Conservation (phyloP, 1,284 basidiomycete genomes). For the Puccinia horiana region DNA sequence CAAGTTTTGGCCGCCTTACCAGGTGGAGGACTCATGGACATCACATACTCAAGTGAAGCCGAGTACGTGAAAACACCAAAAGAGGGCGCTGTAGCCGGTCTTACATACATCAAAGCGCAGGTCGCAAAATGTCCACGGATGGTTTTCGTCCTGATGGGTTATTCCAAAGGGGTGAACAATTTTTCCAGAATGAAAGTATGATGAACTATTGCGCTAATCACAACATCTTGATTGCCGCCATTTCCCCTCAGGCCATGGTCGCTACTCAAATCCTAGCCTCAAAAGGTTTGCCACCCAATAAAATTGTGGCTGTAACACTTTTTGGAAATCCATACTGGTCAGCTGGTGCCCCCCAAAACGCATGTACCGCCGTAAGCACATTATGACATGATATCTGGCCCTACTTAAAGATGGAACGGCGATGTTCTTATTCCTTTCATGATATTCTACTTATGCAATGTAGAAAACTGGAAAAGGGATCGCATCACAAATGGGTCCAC, state of each 20-base stretch:
- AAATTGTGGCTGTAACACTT: constrained; percentile 21
- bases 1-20: constrained; percentile 19
- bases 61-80: constrained; percentile 30
- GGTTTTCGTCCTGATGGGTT: constrained; percentile 40
- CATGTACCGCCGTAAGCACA: constrained; percentile 30
- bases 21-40: constrained; percentile 1
- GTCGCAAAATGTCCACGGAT: constrained; percentile 7
- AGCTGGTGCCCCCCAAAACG: constrained; percentile 22
- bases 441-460: background rate
- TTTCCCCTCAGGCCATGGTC: constrained; percentile 34
- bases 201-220: background rate
- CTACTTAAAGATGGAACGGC: background rate
- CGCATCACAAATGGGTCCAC: no score
- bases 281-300: constrained; percentile 4
- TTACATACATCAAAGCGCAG: constrained; percentile 12
- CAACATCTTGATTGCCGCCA: background rate
- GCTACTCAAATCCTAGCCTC: background rate
- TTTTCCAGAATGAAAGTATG: background rate
- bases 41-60: constrained; percentile 25
- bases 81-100: background rate
- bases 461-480: constrained; percentile 35
- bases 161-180: constrained; percentile 43
- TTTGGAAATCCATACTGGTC: constrained; percentile 43
- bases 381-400: no score
- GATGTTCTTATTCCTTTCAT: background rate